Base-by-base conservation (phyloP, 1,139 yeast species). In the Suhomyces ambrosiae region DNA sequence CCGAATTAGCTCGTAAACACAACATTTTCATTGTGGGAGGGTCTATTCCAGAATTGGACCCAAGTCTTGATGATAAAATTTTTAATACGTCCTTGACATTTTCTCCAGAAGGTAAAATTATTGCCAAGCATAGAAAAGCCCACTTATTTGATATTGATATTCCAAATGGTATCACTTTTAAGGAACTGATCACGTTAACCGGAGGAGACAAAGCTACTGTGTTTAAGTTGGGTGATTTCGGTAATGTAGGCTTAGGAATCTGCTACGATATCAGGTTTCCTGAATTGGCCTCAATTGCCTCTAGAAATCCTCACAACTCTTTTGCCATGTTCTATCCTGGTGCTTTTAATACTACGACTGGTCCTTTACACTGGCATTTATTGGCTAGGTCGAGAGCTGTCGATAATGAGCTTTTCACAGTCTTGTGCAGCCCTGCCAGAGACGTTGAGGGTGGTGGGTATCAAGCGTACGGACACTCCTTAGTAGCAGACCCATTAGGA, bases 301-400 rank as follows among this genome's bases (percentile, higher is more conserved):
- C 95, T 3, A 76, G 97, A 47, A 60, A 68, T 25, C 76, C 80
- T n/a, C 48, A 63, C 42, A 79, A 80, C 40, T 82, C 95, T 0
- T 88, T 88, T 63, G 95, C 94, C 24, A 84, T 89, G 92, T 72
- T 88, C 37, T 89, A 88, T 50, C 97, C 97, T 0, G 95, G 96
- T 37, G 97, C 97, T 0, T 90, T 90, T 69, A 90, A 90, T 68
- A 86, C 95, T 15, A 87, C 92, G 21, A 90, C 97, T 0, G 97
- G 97, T 0, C 97, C 97, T 1, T 68, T 87, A 55, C 97, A 88
- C 60, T 90, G 97, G 97, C 85, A 83, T 49, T 70, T 89, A 48
- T 74, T 90, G 42, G 96, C 94, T 1, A 73, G 90, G 43, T 75
- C 95, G 1, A 72, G 97, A 46, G 95, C 97, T 3, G 84, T 90